Base-by-base conservation (phyloP, 1,284 basidiomycete genomes). In the Inonotus obliquus region DNA sequence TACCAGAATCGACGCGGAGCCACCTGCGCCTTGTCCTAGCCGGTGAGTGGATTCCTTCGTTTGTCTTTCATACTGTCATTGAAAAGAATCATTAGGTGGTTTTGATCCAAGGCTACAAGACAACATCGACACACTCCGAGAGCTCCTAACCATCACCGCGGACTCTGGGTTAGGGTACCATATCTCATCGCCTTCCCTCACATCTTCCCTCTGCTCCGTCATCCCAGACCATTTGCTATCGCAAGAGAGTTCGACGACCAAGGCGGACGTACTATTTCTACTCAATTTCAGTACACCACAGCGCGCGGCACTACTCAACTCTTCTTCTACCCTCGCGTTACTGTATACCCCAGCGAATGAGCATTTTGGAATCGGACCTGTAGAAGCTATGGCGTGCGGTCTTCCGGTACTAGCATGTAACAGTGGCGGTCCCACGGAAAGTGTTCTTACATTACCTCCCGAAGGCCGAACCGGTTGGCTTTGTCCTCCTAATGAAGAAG, bases 351-450 rank as follows among this genome's bases (percentile, higher is more conserved):
- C 97, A 0, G 79, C 84, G 1, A 96, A 97, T 73, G 96, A 99
- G 71, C 96, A 99, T 73, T 97, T 99, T 71, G 96, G 96, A 1
- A 98, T 99, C 67, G 96, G 92, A 0, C 96, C 96, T 0, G 83
- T 98, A 4, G 97, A 99, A 73, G 96, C 87, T 0, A 98, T 98
- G 94, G 84, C 88, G 1, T 95, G 91, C 64, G 92, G 94, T 1
- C 72, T 98, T 0, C 94, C 95, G 0, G 91, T 99, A 0, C 74
- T 99, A 5, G 95, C 95, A 0, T 92, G 90, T 67, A 80, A 95
- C 72, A 90, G 84, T 56, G 96, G 97, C 37, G 96, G 96, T 0
- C 96, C 97, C 1, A 90, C 86, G 0, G 96, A 99, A 75, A 96
- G 91, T 51, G 77, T 98, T 21, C 74, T 95, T 10, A 84, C 91